A percentile compares a stretch with the other conserved stretches of the same genome.
Evolutionary conservation across 768 basidiomycete genomes (phyloP).

Genomic region (Phaeotremella fagi): DNA sequence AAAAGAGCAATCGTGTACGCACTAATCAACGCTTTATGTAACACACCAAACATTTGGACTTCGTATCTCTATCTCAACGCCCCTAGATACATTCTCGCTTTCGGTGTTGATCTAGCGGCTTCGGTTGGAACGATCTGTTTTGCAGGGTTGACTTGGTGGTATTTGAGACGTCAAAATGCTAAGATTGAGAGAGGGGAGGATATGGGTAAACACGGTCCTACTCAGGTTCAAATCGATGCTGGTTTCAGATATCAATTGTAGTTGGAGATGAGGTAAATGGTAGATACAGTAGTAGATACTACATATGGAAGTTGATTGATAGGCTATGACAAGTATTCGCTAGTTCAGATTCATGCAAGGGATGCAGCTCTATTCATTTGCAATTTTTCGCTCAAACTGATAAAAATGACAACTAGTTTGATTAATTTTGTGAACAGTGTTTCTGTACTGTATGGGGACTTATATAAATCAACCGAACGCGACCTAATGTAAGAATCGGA

Average conservation of each 20-base stretch:
- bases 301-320: too few species aligned
- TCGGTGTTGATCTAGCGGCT: slow-evolving; percentile 42
- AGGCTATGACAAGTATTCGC: too few species aligned
- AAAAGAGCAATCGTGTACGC: slow-evolving; percentile 44
- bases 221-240: slow-evolving; percentile 30
- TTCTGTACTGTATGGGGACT: too few species aligned
- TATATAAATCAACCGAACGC: neutral
- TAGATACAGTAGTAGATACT: too few species aligned
- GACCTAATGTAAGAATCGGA: slow-evolving; percentile 10
- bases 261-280: too few species aligned
- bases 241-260: slow-evolving; percentile 45
- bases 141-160: slow-evolving; percentile 27
- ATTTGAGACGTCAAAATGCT: slow-evolving; percentile 38
- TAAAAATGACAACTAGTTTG: too few species aligned
- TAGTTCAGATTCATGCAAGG: too few species aligned
- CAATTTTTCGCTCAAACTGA: too few species aligned
- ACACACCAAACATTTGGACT: slow-evolving; percentile 44
- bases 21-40: slow-evolving; percentile 39
- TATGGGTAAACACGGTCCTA: slow-evolving; percentile 34
- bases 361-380: too few species aligned
- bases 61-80: slow-evolving; percentile 41
- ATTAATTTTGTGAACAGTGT: too few species aligned
- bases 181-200: slow-evolving; percentile 38
- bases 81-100: slow-evolving; percentile 43
- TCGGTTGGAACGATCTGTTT: slow-evolving; percentile 30